phyloP scores from a whole-genome alignment of 306 rosid species.

The Trifolium repens region DNA sequence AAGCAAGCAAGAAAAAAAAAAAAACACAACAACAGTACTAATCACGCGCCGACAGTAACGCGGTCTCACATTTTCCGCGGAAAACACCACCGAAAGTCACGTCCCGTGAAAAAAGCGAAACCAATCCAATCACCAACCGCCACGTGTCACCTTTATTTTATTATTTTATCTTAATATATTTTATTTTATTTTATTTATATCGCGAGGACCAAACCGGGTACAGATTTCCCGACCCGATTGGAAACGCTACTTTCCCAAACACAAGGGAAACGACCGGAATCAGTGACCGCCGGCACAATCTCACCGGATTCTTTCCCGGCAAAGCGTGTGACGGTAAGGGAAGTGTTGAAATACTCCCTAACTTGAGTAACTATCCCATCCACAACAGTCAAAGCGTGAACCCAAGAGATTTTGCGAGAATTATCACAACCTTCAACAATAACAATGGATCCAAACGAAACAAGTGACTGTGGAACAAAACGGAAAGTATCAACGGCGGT shows the following conservation, averaged over 20 bases:
- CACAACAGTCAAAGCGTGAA: conserved; percentile 85
- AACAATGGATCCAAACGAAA: conserved; percentile 70
- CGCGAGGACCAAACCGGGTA: conserved; percentile 92
- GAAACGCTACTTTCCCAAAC: conserved; percentile 93
- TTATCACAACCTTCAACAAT: conserved; percentile 82
- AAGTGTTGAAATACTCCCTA: conserved; percentile 90
- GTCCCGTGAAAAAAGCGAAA: background rate
- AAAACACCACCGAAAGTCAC: background rate
- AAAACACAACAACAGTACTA: background rate
- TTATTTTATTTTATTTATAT: conserved; percentile 38
- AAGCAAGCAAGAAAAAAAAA: background rate
- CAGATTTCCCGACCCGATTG: conserved; percentile 73
- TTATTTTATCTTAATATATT: background rate
- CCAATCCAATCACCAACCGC: conserved; percentile 21
- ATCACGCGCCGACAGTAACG: background rate
- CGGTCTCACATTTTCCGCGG: conserved; percentile 44
- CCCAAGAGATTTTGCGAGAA: conserved; percentile 68
- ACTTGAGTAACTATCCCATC: conserved; percentile 89
- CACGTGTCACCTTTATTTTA: conserved; percentile 44
- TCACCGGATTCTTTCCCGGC: conserved; percentile 40
- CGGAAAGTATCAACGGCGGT: conserved; percentile 45
- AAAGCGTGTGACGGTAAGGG: conserved; percentile 84
- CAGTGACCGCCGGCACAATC: conserved; percentile 42
- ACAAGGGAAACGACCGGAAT: conserved; percentile 61
- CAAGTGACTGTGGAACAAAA: conserved; percentile 63